A percentile compares a stretch with the other conserved stretches of the same genome.
Conservation (phyloP, 495 filamentous ascomycete genomes). For the Evernia prunastri region DNA sequence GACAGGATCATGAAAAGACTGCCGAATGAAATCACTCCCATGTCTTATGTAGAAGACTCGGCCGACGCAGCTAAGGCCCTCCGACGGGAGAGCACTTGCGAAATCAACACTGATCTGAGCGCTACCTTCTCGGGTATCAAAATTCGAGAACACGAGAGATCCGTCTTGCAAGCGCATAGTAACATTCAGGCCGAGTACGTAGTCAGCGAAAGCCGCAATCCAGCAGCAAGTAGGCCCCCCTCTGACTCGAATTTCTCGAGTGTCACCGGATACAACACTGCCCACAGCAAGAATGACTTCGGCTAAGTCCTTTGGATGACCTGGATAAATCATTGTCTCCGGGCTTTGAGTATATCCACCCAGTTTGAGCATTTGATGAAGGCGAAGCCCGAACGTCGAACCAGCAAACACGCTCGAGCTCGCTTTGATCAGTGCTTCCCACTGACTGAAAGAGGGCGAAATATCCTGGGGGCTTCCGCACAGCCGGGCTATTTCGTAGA, state of each 20-base stretch:
- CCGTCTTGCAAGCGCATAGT: neutral
- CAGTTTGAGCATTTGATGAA: constrained; percentile 5
- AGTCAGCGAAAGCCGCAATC: constrained; percentile 15
- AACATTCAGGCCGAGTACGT: constrained; percentile 9
- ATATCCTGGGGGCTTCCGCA: constrained; percentile 3
- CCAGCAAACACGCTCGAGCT: neutral
- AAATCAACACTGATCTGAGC: too few species aligned
- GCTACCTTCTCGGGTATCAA: neutral
- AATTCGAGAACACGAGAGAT: neutral
- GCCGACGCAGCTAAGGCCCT: too few species aligned
- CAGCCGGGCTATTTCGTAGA: constrained; percentile 7
- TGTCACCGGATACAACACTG: neutral
- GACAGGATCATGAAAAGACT: too few species aligned
- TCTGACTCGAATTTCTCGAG: neutral
- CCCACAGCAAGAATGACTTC: constrained; percentile 6
- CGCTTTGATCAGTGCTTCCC: constrained; percentile 10
- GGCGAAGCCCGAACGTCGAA: constrained; percentile 3
- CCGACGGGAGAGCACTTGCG: too few species aligned
- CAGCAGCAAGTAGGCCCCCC: constrained; percentile 10
- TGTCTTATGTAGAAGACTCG: too few species aligned
- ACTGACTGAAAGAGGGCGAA: constrained; percentile 7
- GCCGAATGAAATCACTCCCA: too few species aligned
- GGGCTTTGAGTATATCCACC: constrained; percentile 7
- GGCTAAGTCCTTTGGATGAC: constrained; percentile 14
- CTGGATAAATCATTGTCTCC: too few species aligned